phyloP scores from a whole-genome alignment of 495 filamentous ascomycete genomes.

The Talaromyces proteolyticus region DNA sequence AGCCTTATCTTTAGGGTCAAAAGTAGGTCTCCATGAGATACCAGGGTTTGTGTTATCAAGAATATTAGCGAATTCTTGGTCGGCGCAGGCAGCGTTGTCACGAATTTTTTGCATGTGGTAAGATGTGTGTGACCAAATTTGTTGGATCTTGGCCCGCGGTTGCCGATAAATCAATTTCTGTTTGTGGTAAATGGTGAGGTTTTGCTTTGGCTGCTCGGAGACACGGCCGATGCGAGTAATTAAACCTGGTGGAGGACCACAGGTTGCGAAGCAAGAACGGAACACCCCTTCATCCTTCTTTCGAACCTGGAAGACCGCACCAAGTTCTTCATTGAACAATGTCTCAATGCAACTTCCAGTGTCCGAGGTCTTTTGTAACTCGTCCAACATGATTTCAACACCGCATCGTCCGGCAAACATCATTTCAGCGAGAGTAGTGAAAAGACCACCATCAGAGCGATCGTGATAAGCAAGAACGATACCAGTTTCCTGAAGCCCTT shows the following conservation, averaged over 20 bases:
- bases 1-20: constrained; percentile 71
- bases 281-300: constrained; percentile 79
- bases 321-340: constrained; percentile 96
- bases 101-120: constrained; percentile 86
- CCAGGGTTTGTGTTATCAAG: constrained; percentile 74
- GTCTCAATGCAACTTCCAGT: constrained; percentile 61
- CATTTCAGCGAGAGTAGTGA: constrained; percentile 93
- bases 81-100: constrained; percentile 84
- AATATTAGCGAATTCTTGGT: constrained; percentile 76
- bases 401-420: constrained; percentile 96
- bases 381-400: constrained; percentile 77
- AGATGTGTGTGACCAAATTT: constrained; percentile 83
- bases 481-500: constrained; percentile 77
- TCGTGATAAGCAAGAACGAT: constrained; percentile 96
- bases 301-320: constrained; percentile 91
- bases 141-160: constrained; percentile 69
- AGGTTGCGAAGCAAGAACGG: constrained; percentile 85
- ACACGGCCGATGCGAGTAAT: constrained; percentile 80
- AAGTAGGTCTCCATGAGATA: constrained; percentile 78
- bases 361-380: constrained; percentile 48
- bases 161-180: constrained; percentile 60
- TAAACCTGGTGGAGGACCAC: constrained; percentile 74
- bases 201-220: constrained; percentile 63
- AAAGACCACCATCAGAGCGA: constrained; percentile 84
- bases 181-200: constrained; percentile 68